These are phyloP conservation scores for Clonostachys sp. DNA, from an alignment of 2,329 filamentous ascomycete species.

Conservation along the genomic window DNA sequence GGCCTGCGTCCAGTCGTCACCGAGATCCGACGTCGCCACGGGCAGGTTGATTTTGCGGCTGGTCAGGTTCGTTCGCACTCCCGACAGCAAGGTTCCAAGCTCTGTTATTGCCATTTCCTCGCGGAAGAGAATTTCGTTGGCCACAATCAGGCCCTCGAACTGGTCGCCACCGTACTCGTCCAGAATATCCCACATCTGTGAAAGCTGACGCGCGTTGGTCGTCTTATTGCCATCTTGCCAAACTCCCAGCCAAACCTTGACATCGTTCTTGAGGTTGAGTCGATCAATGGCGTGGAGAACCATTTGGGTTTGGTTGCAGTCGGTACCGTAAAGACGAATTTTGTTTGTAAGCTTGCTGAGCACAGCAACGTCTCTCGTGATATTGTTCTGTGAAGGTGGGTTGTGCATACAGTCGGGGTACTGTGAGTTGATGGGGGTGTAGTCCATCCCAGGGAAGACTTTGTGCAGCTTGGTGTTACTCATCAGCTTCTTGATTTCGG, in stretches of 20 bases:
- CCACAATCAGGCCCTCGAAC: constrained; percentile 78
- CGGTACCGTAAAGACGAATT: constrained; percentile 86
- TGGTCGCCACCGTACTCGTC: constrained; percentile 61
- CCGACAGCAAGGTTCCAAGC: constrained; percentile 59
- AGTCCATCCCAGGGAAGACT: constrained; percentile 93
- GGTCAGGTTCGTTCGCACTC: constrained; percentile 70
- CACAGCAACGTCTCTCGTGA: constrained; percentile 86
- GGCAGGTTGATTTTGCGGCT: constrained; percentile 63
- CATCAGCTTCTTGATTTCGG: constrained; percentile 76
- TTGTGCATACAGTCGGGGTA: constrained; percentile 77
- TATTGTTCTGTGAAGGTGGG: constrained; percentile 87
- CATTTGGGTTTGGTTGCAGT: constrained; percentile 98
- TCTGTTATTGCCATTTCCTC: constrained; percentile 64
- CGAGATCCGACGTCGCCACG: constrained; percentile 83
- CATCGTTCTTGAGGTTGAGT: constrained; percentile 62
- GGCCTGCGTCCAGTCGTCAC: constrained; percentile 74
- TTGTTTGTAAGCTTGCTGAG: constrained; percentile 86
- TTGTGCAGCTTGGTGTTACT: constrained; percentile 81
- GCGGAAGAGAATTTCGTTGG: constrained; percentile 76
- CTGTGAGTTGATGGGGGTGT: constrained; percentile 87
- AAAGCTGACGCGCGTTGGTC: constrained; percentile 77
- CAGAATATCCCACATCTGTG: constrained; percentile 80
- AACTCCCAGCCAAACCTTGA: constrained; percentile 93
- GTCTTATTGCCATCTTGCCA: constrained; percentile 84
- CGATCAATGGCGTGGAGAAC: constrained; percentile 75